Base-by-base conservation (phyloP, 2,329 filamentous ascomycete species). In the Botrytis aclada region DNA sequence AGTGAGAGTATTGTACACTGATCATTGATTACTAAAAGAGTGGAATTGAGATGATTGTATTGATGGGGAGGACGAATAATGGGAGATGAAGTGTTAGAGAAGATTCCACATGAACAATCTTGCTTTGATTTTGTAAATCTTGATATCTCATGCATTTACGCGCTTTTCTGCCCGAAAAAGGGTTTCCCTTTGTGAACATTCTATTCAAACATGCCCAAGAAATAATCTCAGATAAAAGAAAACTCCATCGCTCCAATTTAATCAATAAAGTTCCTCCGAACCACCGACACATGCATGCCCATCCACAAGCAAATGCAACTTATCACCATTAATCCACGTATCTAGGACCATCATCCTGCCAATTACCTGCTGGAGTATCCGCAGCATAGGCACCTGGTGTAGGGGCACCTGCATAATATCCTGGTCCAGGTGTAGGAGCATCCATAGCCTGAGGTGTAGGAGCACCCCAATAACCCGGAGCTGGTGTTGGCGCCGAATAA, bases 401-500 rank as follows among this genome's bases (percentile, higher is more conserved):
- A 18, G 80, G 80, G 51, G 79, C 80, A 29, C 70, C 70, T 37
- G 78, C 74, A 74, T 81, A 81, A 72, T 77, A 79, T 54, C 74
- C 76, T 77, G 75, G 77, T 29, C 81, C 83, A 18, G 86, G 85
- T 3, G 86, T 87, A 12, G 86, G 86, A 5, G 86, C 86, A 77
- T 86, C 82, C 76, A 84, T 82, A 47, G 84, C 84, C 39, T 83
- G 84, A 20, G 85, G 85, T 1, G 86, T 88, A 18, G 86, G 84
- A 29, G 81, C 82, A 65, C 82, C 81, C 78, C 82, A 83, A 67
- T 80, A 82, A 63, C 78, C 79, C 34, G 89, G 90, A 39, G 88
- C 90, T 0, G 92, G 92, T 0, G 92, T 94, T 0, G 91, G 91
- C 25, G 91, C 92, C 10, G 66, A 70, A 69, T 72, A 69, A 58